Conservation (phyloP, 1,139 yeast species). For the Candida sp. region DNA sequence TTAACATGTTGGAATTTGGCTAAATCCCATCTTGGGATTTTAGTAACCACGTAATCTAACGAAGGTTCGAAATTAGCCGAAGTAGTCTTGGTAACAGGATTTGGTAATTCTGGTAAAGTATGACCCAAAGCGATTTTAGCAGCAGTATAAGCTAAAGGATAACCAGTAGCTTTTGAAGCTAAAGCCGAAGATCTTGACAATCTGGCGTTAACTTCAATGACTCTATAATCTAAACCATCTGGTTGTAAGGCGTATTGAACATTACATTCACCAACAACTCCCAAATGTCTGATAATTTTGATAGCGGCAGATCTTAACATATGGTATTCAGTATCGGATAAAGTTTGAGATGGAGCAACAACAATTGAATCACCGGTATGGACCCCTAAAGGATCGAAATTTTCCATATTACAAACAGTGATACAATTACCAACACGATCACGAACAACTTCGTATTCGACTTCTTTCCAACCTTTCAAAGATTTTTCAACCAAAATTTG, state of each 20-base stretch:
- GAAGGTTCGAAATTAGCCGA: constrained; percentile 98
- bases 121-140: constrained; percentile 95
- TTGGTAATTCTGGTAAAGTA: constrained; percentile 92
- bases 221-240: constrained; percentile 91
- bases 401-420: constrained; percentile 99
- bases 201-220: constrained; percentile 97
- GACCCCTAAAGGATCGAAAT: constrained; percentile 96
- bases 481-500: constrained; percentile 97
- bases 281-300: constrained; percentile 94
- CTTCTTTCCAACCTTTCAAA: constrained; percentile 98
- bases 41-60: constrained; percentile 92
- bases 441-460: constrained; percentile 98
- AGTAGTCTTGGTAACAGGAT: constrained; percentile 95
- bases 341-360: constrained; percentile 97
- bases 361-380: constrained; percentile 99
- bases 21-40: constrained; percentile 98
- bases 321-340: constrained; percentile 95
- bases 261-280: constrained; percentile 99
- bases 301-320: constrained; percentile 98
- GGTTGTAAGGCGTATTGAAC: constrained; percentile 97
- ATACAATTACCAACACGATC: constrained; percentile 96
- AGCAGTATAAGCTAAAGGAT: constrained; percentile 97
- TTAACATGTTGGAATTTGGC: constrained; percentile 93
- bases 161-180: constrained; percentile 98
- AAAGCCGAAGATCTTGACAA: constrained; percentile 96